phyloP scores from a whole-genome alignment of 306 rosid species.

The Fagus crenata region DNA sequence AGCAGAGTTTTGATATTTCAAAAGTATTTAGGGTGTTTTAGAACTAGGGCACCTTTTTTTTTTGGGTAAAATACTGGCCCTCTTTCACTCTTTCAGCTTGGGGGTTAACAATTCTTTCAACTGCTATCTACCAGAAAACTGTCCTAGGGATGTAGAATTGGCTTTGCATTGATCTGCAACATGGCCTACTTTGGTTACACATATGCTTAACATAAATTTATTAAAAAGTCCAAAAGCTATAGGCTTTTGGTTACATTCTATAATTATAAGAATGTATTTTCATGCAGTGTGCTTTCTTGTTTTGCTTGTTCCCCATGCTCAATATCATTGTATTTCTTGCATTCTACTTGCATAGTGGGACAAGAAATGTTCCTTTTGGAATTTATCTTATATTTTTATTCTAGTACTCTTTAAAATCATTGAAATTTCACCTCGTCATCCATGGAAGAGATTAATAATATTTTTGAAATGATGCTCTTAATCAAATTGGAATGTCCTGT shows the following conservation, averaged over 20 bases:
- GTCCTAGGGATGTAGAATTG: background rate
- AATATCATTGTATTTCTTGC: background rate
- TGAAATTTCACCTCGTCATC: background rate
- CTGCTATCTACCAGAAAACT: too few species aligned
- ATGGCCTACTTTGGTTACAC: background rate
- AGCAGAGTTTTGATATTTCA: conserved; percentile 1
- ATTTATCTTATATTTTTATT: background rate
- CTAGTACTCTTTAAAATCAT: background rate
- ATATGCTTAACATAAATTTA: background rate
- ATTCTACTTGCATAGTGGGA: background rate
- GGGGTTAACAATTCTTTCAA: too few species aligned
- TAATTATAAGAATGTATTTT: background rate
- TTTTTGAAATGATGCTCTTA: background rate
- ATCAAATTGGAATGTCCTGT: background rate
- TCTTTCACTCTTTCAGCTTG: too few species aligned
- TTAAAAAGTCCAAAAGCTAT: background rate
- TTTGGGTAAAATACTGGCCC: background rate
- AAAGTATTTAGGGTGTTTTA: background rate
- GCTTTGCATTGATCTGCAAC: background rate
- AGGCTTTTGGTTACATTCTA: background rate
- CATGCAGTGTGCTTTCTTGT: background rate
- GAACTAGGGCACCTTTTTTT: background rate
- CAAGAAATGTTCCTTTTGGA: background rate
- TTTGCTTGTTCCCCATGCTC: background rate
- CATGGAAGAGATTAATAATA: background rate